Evolutionary conservation across 371 early-diverging fungal genomes (phyloP).

Genomic region (Zychaea mexicana): DNA sequence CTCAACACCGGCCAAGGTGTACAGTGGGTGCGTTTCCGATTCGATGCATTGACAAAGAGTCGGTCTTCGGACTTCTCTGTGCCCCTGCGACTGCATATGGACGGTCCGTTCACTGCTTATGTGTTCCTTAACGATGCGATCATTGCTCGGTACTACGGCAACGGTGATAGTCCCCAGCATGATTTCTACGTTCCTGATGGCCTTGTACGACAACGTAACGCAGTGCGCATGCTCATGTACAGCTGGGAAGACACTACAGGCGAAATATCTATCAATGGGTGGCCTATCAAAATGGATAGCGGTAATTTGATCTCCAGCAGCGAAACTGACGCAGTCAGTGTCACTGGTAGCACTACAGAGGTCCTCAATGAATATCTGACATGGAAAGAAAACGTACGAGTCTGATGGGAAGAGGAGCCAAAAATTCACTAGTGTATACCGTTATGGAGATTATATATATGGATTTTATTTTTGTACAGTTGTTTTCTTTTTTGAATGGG

Average conservation of each 20-base stretch:
- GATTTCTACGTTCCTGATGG: slow-evolving; percentile 75
- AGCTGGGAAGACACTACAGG: slow-evolving; percentile 42
- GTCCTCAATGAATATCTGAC: not conserved
- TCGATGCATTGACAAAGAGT: slow-evolving; percentile 33
- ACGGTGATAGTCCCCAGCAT: slow-evolving; percentile 74
- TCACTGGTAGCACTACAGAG: not conserved
- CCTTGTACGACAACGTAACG: slow-evolving; percentile 32
- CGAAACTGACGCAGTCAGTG: not conserved
- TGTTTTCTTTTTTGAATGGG: not conserved
- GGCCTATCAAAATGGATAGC: slow-evolving; percentile 38
- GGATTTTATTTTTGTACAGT: not conserved
- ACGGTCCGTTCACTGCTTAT: slow-evolving; percentile 69
- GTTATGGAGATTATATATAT: not conserved
- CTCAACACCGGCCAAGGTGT: slow-evolving; percentile 29
- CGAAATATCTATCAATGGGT: slow-evolving; percentile 33
- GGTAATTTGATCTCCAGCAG: slow-evolving; percentile 10
- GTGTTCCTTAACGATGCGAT: slow-evolving; percentile 63
- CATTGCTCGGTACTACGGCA: slow-evolving; percentile 75
- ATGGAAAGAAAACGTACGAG: not conserved
- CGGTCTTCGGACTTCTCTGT: slow-evolving; percentile 25
- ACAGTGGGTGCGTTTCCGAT: slow-evolving; percentile 40
- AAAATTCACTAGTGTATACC: too few relatives aligned
- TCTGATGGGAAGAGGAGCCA: not conserved
- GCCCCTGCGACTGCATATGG: slow-evolving; percentile 67
- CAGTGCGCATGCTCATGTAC: slow-evolving; percentile 45